These are phyloP conservation scores for Candida buenavistaensis DNA, from an alignment of 1,139 yeast species.

Conservation along the genomic window DNA sequence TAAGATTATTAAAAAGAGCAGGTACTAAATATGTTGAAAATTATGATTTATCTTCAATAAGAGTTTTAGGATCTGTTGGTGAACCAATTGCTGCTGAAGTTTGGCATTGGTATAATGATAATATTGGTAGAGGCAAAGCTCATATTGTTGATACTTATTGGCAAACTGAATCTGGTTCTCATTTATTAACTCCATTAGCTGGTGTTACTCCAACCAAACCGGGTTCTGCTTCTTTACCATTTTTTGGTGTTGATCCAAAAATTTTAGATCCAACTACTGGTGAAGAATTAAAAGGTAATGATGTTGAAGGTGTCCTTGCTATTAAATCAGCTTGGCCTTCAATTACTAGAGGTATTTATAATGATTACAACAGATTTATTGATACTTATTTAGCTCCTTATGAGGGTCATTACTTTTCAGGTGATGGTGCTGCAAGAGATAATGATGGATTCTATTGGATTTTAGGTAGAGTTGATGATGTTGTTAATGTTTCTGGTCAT, in stretches of 20 bases:
- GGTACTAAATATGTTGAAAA: slow-evolving; percentile 68
- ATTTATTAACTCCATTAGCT: slow-evolving; percentile 69
- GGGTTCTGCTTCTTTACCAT: slow-evolving; percentile 77
- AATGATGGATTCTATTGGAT: slow-evolving; percentile 78
- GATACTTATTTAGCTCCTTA: slow-evolving; percentile 75
- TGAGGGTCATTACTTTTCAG: slow-evolving; percentile 69
- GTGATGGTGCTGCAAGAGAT: slow-evolving; percentile 84
- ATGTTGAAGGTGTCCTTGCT: slow-evolving; percentile 76
- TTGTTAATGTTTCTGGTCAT: slow-evolving; percentile 80
- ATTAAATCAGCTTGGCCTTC: slow-evolving; percentile 78
- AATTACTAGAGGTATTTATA: slow-evolving; percentile 73
- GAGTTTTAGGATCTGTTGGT: slow-evolving; percentile 85
- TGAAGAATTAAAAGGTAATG: slow-evolving; percentile 58
- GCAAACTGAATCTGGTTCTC: slow-evolving; percentile 85
- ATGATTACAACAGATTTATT: slow-evolving; percentile 63
- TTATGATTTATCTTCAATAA: slow-evolving; percentile 62
- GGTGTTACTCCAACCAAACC: slow-evolving; percentile 77
- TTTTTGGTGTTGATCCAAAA: slow-evolving; percentile 69
- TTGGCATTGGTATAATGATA: slow-evolving; percentile 89
- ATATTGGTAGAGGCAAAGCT: slow-evolving; percentile 72
- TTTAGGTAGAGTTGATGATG: slow-evolving; percentile 80
- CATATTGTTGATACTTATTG: slow-evolving; percentile 80
- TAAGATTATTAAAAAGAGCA: slow-evolving; percentile 79
- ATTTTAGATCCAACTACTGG: slow-evolving; percentile 75
- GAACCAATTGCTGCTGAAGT: slow-evolving; percentile 93